A percentile compares a stretch with the other conserved stretches of the same genome.
These are phyloP conservation scores for Aspergillus bombycis DNA, from an alignment of 2,329 filamentous ascomycete species.

Conservation along the genomic window DNA sequence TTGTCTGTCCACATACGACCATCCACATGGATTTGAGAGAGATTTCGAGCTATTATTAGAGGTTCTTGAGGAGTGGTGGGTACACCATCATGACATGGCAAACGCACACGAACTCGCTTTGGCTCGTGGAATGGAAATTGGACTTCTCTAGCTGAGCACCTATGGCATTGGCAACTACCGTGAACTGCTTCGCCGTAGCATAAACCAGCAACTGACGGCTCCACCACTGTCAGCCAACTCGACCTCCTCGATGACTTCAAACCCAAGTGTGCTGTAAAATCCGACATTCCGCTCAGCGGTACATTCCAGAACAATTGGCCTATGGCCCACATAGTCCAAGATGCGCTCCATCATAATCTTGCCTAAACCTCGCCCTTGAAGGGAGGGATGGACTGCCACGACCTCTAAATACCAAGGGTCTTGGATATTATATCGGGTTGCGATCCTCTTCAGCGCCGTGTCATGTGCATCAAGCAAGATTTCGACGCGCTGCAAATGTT, in stretches of 20 bases:
- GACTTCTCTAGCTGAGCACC: conserved; percentile 15
- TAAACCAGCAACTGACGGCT: conserved; percentile 26
- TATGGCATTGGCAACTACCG: background rate
- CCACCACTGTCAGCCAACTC: conserved; percentile 19
- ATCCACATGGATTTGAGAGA: background rate
- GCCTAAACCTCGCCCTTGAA: conserved; percentile 28
- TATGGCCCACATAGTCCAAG: conserved; percentile 15
- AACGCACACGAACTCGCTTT: conserved; percentile 28
- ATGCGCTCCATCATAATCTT: conserved; percentile 21
- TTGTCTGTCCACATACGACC: background rate
- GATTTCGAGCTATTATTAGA: conserved; percentile 8
- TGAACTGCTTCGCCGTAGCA: conserved; percentile 19
- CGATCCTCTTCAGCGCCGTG: conserved; percentile 5
- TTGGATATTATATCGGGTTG: background rate
- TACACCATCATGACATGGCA: conserved; percentile 12
- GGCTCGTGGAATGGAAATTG: conserved; percentile 27
- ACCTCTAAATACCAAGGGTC: conserved; percentile 32
- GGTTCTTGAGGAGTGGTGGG: conserved; percentile 32
- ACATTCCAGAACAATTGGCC: conserved; percentile 27
- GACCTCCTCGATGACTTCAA: conserved; percentile 25
- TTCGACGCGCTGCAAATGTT: conserved; percentile 16
- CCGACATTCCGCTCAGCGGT: conserved; percentile 23
- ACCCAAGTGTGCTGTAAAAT: conserved; percentile 30
- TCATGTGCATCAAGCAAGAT: conserved; percentile 19
- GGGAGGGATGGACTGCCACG: conserved; percentile 28